Conservation (phyloP, 352 stramenopile genomes). For the Pythium chondricola region DNA sequence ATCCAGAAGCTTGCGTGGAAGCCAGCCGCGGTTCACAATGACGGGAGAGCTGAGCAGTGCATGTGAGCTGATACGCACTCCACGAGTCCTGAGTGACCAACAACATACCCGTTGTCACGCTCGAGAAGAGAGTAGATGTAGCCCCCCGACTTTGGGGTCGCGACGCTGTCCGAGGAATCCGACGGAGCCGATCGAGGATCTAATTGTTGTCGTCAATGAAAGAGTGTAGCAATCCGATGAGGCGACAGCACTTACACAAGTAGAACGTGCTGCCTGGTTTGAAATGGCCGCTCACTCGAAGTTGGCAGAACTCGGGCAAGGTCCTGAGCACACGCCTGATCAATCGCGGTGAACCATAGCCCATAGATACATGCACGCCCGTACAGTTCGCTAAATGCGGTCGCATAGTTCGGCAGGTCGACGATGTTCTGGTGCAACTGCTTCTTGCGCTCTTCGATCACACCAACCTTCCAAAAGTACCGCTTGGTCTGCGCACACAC, state of each 20-base stretch:
- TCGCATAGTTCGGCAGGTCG: constrained; percentile 55
- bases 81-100: no score
- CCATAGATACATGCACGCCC: neutral
- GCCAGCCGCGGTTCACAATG: constrained; percentile 82
- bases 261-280: constrained; percentile 76
- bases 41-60: constrained; percentile 50
- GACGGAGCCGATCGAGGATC: constrained; percentile 77
- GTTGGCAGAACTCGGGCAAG: constrained; percentile 67
- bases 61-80: neutral
- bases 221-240: neutral
- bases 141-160: constrained; percentile 71
- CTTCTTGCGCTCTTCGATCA: constrained; percentile 81
- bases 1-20: constrained; percentile 71
- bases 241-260: constrained; percentile 35
- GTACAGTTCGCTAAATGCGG: constrained; percentile 50
- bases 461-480: constrained; percentile 87
- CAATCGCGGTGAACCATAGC: neutral
- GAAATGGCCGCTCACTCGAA: constrained; percentile 56
- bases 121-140: constrained; percentile 83
- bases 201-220: constrained; percentile 14
- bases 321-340: neutral
- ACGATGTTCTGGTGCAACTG: constrained; percentile 56
- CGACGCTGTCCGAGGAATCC: constrained; percentile 68
- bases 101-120: constrained; percentile 66
- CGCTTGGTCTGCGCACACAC: constrained; percentile 47